These are phyloP conservation scores for Cercospora citrullina DNA, from an alignment of 2,329 filamentous ascomycete species.

Conservation along the genomic window DNA sequence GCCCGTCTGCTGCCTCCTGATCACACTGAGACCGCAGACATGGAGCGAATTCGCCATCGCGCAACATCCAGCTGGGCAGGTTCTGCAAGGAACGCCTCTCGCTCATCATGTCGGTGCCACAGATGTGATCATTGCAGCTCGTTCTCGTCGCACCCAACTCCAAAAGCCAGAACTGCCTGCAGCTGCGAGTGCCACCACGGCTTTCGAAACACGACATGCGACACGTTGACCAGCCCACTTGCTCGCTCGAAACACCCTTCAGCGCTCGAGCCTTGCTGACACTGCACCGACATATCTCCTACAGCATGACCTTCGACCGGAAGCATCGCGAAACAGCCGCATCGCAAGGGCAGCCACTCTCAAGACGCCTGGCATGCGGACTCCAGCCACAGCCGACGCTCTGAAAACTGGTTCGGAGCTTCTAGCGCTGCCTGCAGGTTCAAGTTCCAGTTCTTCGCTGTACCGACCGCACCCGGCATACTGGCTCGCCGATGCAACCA, in stretches of 20 bases:
- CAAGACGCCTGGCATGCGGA: neutral
- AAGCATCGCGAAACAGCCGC: neutral
- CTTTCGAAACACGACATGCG: constrained; percentile 13
- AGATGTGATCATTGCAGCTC: neutral
- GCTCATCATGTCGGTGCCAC: constrained; percentile 6
- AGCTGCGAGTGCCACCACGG: neutral
- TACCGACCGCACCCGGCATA: neutral
- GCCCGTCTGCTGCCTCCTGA: neutral
- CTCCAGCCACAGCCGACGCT: neutral
- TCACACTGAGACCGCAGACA: neutral
- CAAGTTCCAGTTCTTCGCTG: neutral
- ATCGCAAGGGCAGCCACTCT: neutral
- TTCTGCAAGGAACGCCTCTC: constrained; percentile 8
- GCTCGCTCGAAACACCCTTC: neutral
- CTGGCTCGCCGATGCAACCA: neutral
- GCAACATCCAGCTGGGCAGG: neutral
- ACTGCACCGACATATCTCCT: neutral
- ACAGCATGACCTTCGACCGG: too few species aligned
- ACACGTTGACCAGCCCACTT: constrained; percentile 2
- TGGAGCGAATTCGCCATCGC: neutral
- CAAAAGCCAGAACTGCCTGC: neutral
- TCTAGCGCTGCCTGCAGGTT: neutral
- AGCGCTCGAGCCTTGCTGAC: constrained; percentile 1
- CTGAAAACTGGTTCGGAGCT: neutral
- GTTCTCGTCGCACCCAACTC: neutral